A percentile compares a stretch with the other conserved stretches of the same genome.
These are phyloP conservation scores for Nitzschia putrida DNA, from an alignment of 108 stramenopile genomes.

Conservation along the genomic window DNA sequence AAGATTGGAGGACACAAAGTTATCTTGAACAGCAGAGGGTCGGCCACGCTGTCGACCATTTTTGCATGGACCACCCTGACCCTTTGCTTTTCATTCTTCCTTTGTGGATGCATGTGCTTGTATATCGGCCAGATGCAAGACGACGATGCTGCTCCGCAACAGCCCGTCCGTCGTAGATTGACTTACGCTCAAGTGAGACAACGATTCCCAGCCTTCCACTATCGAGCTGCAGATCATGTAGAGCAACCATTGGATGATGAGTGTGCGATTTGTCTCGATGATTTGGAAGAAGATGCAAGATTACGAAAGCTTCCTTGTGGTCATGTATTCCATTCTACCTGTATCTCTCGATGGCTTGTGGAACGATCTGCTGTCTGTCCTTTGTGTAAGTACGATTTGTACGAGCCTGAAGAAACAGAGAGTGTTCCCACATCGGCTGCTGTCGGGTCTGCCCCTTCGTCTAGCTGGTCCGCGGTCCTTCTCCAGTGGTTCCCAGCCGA, in stretches of 20 bases:
- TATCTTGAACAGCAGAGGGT: conserved; percentile 20
- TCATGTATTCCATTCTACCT: conserved; percentile 66
- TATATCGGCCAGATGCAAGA: conserved; percentile 11
- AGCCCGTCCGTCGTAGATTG: conserved; percentile 31
- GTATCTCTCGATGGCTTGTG: conserved; percentile 72
- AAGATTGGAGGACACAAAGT: conserved; percentile 20
- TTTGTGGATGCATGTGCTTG: conserved; percentile 27
- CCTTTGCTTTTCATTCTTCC: conserved; percentile 2
- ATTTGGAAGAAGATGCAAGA: conserved; percentile 53
- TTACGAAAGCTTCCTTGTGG: conserved; percentile 64
- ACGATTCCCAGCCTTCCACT: conserved; percentile 33
- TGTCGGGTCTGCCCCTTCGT: neutral
- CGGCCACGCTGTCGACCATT: conserved; percentile 14
- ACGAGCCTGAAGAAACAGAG: conserved; percentile 27
- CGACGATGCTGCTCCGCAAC: conserved; percentile 17
- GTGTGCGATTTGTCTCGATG: conserved; percentile 79
- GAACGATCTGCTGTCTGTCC: conserved; percentile 57
- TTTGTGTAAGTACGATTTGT: conserved; percentile 59
- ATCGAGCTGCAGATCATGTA: conserved; percentile 19
- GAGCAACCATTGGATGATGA: conserved; percentile 13
- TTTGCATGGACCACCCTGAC: conserved; percentile 24
- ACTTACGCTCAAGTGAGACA: conserved; percentile 36
- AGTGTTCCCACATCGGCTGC: neutral
- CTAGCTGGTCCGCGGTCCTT: neutral
- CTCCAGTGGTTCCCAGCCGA: neutral